Evolutionary conservation across 2,329 filamentous ascomycete genomes (phyloP).

Genomic region (Fusarium mundagurra): DNA sequence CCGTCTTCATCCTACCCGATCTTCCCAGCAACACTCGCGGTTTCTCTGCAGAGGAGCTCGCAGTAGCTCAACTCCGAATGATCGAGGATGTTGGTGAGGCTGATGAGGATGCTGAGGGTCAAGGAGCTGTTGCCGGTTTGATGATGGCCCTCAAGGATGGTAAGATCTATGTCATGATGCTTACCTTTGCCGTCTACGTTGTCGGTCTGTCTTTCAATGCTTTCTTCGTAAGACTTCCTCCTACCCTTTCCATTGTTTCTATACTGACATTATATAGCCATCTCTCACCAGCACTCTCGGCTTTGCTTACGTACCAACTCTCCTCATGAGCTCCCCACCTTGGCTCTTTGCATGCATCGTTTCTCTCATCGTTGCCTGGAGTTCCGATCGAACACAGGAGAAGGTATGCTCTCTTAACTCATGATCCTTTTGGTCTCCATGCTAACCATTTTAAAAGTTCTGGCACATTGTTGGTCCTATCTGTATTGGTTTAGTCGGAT

Average conservation of each 20-base stretch:
- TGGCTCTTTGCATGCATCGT: conserved; percentile 68
- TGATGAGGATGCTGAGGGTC: conserved; percentile 59
- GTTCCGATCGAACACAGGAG: conserved; percentile 64
- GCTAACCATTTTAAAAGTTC: conserved; percentile 51
- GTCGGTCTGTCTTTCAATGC: conserved; percentile 67
- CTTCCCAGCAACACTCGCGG: conserved; percentile 65
- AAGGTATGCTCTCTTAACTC: conserved; percentile 48
- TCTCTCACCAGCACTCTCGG: conserved; percentile 63
- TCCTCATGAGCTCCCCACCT: conserved; percentile 66
- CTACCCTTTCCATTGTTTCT: accelerated
- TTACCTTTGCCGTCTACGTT: conserved; percentile 69
- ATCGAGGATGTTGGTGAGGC: conserved; percentile 67
- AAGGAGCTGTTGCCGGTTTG: conserved; percentile 62
- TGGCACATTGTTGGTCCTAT: conserved; percentile 67
- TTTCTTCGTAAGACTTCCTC: conserved; percentile 55
- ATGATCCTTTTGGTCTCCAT: not conserved
- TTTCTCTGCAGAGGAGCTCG: conserved; percentile 66
- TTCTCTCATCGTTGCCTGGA: conserved; percentile 64
- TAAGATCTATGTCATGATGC: conserved; percentile 72
- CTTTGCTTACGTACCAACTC: conserved; percentile 62
- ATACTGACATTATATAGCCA: conserved; percentile 41
- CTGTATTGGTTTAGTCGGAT: conserved; percentile 61
- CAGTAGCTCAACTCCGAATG: conserved; percentile 65
- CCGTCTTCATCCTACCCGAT: conserved; percentile 63
- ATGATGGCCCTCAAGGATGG: conserved; percentile 68